These are phyloP conservation scores for Ceratocystis variospora DNA, from an alignment of 2,329 filamentous ascomycete genomes.

Conservation along the genomic window DNA sequence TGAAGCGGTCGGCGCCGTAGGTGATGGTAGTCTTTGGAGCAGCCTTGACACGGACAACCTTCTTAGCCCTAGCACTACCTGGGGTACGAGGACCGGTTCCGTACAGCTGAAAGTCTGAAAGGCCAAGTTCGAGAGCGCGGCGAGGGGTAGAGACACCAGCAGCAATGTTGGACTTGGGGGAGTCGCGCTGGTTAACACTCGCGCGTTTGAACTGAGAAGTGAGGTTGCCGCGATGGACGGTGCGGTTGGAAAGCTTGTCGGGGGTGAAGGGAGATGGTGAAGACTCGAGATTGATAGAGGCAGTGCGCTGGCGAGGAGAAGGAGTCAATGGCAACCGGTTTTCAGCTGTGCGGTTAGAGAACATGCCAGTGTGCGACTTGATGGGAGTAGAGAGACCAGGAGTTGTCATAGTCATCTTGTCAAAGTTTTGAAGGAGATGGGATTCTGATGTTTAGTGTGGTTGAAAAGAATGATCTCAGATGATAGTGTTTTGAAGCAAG, in stretches of 20 bases:
- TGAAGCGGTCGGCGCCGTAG: constrained; percentile 83
- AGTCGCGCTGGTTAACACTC: constrained; percentile 58
- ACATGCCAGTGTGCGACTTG: constrained; percentile 88
- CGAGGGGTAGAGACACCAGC: constrained; percentile 60
- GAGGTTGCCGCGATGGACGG: constrained; percentile 68
- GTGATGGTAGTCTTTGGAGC: constrained; percentile 64
- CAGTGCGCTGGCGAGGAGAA: constrained; percentile 56
- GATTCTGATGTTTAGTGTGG: not conserved
- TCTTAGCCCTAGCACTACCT: constrained; percentile 41
- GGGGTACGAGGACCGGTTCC: constrained; percentile 63
- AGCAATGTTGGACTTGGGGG: constrained; percentile 93
- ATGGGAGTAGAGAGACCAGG: constrained; percentile 73
- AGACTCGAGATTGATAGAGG: constrained; percentile 42
- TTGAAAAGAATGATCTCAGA: constrained; percentile 3
- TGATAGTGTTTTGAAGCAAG: constrained; percentile 6
- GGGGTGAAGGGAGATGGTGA: constrained; percentile 80
- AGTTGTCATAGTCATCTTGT: constrained; percentile 53
- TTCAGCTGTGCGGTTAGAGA: constrained; percentile 83
- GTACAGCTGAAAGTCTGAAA: constrained; percentile 83
- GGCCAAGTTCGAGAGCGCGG: constrained; percentile 70
- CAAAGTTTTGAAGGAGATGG: not conserved
- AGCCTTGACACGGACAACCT: constrained; percentile 41
- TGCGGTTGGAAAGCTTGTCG: constrained; percentile 48
- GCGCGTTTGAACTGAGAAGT: constrained; percentile 65
- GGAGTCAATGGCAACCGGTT: constrained; percentile 90